Base-by-base conservation (phyloP, 1,139 yeast genomes). In the Hemisphaericaspora xylofermentans region DNA sequence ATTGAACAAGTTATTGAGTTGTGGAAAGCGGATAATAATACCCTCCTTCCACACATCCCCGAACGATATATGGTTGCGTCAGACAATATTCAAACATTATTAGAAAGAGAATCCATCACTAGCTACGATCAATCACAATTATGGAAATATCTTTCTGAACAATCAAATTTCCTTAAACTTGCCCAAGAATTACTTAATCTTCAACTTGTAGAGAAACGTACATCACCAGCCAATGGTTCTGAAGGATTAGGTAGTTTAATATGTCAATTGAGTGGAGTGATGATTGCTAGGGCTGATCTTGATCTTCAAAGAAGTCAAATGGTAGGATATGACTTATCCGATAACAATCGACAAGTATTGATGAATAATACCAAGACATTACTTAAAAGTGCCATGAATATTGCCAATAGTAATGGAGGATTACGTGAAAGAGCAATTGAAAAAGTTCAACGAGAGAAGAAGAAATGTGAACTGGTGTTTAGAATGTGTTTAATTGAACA, bases 201-300 rank as follows among this genome's bases (percentile, higher is more conserved):
- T 1, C 42, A 54, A 15, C 43, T 58, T 9, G 41, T 38, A 7
- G 40, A 35, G 1, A 58, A 57, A 44, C 57, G 48, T 39, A 52
- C 45, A 35, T 40, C 44, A 12, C 51, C 51, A 14, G 48, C 49
- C 15, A 56, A 57, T 2, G 54, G 58, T 47, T 24, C 27, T 12
- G 53, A 59, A 32, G 64, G 64, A 15, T 46, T 68, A 27, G 77
- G 77, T 1, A 48, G 61, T 0, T 46, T 71, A 18, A 61, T 74
- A 9, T 61, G 71, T 7, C 74, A 71, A 43, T 48, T 76, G 2
- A 62, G 78, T 46, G 65, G 71, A 4, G 58, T 77, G 0, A 54
- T 68, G 30, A 71, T 77, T 19, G 79, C 75, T 30, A 58, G 82
- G 41, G 71, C 80, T 1, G 83, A 78, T 52, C 64, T 76, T 5